Conservation (phyloP, 192 early-diverging fungal genomes). For the Entomortierella parvispora region DNA sequence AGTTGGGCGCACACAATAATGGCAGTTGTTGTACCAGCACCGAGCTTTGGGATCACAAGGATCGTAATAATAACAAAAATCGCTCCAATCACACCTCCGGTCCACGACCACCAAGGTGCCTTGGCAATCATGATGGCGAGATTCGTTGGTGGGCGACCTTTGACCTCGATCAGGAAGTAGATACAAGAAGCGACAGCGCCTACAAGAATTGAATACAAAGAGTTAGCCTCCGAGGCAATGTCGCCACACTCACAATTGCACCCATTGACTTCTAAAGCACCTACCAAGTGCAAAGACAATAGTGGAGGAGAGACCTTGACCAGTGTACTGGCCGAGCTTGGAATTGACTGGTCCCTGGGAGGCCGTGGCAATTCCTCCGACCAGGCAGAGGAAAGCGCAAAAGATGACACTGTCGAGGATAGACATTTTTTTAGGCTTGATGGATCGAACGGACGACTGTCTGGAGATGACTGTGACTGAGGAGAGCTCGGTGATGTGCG, state of each 20-base stretch:
- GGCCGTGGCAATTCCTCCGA: slow-evolving; percentile 21
- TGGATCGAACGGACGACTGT: slow-evolving; percentile 4
- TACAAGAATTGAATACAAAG: background rate
- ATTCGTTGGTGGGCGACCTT: slow-evolving; percentile 18
- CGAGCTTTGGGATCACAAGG: slow-evolving; percentile 56
- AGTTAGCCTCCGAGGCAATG: background rate
- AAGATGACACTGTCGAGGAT: slow-evolving; percentile 29
- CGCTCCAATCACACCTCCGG: slow-evolving; percentile 60
- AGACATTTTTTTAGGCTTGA: slow-evolving; percentile 11
- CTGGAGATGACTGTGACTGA: slow-evolving; percentile 4
- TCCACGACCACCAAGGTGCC: slow-evolving; percentile 58
- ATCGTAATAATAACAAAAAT: slow-evolving; percentile 61
- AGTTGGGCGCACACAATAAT: slow-evolving; percentile 60
- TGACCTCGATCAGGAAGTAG: slow-evolving; percentile 22
- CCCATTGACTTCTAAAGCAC: background rate
- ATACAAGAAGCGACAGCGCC: slow-evolving; percentile 13
- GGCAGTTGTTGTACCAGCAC: slow-evolving; percentile 57
- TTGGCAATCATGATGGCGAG: slow-evolving; percentile 1
- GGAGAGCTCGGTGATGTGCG: slow-evolving; percentile 4
- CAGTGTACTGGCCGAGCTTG: slow-evolving; percentile 22
- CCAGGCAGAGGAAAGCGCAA: slow-evolving; percentile 18
- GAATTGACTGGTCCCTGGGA: slow-evolving; percentile 24
- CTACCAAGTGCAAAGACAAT: slow-evolving; percentile 23
- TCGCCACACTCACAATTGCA: background rate
- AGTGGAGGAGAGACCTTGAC: slow-evolving; percentile 25